Base-by-base conservation (phyloP, 805 yeast species). In the Wickerhamomyces subpelliculosus region DNA sequence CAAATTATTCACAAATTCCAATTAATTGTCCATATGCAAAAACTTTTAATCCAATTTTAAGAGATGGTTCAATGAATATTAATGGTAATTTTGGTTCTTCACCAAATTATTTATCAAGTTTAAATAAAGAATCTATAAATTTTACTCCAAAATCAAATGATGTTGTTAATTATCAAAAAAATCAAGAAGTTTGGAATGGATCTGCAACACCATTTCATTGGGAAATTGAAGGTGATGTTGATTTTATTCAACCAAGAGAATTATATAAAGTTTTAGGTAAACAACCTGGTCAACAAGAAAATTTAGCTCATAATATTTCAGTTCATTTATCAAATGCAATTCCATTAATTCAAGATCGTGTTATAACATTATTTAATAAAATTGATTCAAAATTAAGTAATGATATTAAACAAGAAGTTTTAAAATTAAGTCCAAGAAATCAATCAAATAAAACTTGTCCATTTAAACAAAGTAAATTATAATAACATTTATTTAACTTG, bases 191-290 rank as follows among this genome's bases (percentile, higher is more conserved):
- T 44, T 85, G 93, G 93, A 65, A 67, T 40, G 93, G 93, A 41
- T 75, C 87, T 38, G 93, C 93, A 34, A 66, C 80, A 44, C 86
- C 90, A 47, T 84, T 75, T 78, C 93, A 87, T 67, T 88, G 96
- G 96, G 72, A 73, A 40, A 75, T 75, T 39, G 64, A 62, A 20
- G 82, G 79, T 36, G 86, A 75, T 43, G 65, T 67, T 48, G 96
- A 89, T 65, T 89, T 66, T 60, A 72, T 62, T 46, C 96, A 89
- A 67, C 83, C 96, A 36, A 68, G 80, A 44, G 78, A 61, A 25
- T 72, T 89, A 53, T 90, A 87, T 78, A 57, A 54, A 41, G 93
- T 85, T 26, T 72, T 85, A 58, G 83, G 83, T 38, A 80, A 65
- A 57, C 77, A 80, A 54, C 78, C 84, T 13, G 87, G 88, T 51